phyloP scores from a whole-genome alignment of 208 protist species.

The Trypanosoma boissoni region DNA sequence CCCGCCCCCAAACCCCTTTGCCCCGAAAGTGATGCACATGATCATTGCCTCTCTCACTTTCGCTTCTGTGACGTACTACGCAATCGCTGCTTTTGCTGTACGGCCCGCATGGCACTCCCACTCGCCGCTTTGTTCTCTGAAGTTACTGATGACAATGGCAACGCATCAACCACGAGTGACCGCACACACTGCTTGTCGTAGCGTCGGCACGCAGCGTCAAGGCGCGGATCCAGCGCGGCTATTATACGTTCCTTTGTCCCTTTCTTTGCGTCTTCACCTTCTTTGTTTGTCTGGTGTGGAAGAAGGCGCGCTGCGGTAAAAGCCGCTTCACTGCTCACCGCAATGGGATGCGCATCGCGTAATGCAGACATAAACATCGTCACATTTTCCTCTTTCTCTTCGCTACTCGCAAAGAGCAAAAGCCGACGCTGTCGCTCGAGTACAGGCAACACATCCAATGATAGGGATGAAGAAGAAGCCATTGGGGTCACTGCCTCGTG shows the following conservation, averaged over 20 bases:
- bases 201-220: constrained; percentile 7
- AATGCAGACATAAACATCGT: constrained; percentile 24
- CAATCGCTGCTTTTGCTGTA: no score
- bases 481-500: neutral
- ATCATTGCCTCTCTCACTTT: no score
- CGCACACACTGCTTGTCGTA: constrained; percentile 20
- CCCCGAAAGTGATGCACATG: no score
- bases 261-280: neutral
- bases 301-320: neutral
- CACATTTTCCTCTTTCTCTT: no score
- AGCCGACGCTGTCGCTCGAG: constrained; percentile 3
- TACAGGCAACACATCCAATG: neutral
- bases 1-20: no score
- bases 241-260: constrained; percentile 1
- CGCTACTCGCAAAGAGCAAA: no score
- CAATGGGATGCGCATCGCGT: constrained; percentile 2
- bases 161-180: neutral
- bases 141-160: no score
- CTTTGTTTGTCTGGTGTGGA: neutral
- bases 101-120: no score
- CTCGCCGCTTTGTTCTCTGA: no score
- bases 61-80: no score
- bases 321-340: neutral
- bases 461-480: no score
- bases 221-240: constrained; percentile 7